phyloP scores from a whole-genome alignment of 2,329 filamentous ascomycete species.

The Nemania serpens region DNA sequence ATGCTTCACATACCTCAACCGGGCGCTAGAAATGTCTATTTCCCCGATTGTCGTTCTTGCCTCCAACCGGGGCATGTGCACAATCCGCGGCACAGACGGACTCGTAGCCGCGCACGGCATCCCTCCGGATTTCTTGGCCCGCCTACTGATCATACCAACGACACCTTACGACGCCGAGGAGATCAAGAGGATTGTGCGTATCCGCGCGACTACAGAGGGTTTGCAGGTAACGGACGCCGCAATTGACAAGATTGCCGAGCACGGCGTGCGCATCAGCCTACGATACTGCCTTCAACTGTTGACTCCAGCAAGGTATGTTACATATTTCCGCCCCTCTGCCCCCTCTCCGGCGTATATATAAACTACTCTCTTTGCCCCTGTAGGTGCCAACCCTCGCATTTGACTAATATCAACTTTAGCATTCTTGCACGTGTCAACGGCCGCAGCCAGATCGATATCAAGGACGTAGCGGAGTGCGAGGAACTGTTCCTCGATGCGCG shows the following conservation, averaged over 20 bases:
- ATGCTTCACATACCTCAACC: slow-evolving; percentile 98
- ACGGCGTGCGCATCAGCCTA: slow-evolving; percentile 87
- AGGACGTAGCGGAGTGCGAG: slow-evolving; percentile 80
- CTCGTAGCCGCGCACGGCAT: slow-evolving; percentile 89
- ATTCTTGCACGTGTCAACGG: slow-evolving; percentile 88
- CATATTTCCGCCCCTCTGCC: slow-evolving; percentile 5
- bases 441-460: slow-evolving; percentile 74
- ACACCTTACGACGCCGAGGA: slow-evolving; percentile 86
- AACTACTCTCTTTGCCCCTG: not conserved
- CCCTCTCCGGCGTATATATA: slow-evolving; percentile 7
- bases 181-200: slow-evolving; percentile 88
- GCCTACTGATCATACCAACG: slow-evolving; percentile 94
- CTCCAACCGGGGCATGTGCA: slow-evolving; percentile 92
- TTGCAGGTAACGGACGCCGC: slow-evolving; percentile 80
- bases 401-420: slow-evolving; percentile 47
- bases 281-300: slow-evolving; percentile 92
- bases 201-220: slow-evolving; percentile 81
- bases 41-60: slow-evolving; percentile 97
- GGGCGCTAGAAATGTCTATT: slow-evolving; percentile 92
- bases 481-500: slow-evolving; percentile 83
- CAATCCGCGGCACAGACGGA: slow-evolving; percentile 84
- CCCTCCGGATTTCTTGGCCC: slow-evolving; percentile 88
- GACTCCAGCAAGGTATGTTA: slow-evolving; percentile 73
- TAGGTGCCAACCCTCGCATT: not conserved
- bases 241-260: slow-evolving; percentile 82